Percentiles rank a stretch among this genome's conserved stretches.
These are phyloP conservation scores for Furcasterigmium furcatum DNA, from an alignment of 2,329 filamentous ascomycete genomes.

Conservation along the genomic window DNA sequence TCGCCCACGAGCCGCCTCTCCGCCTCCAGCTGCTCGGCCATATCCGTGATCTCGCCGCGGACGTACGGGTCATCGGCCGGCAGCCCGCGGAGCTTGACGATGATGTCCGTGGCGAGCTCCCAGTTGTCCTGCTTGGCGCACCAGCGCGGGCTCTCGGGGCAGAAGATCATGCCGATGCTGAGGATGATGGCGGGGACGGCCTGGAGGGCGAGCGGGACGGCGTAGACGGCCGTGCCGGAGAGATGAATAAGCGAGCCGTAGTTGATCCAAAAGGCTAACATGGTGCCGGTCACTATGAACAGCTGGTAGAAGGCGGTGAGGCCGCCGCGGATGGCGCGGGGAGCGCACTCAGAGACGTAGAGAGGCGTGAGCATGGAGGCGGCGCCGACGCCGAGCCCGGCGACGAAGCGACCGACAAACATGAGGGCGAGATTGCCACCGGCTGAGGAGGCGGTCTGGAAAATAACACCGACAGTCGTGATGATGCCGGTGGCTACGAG, in stretches of 20 bases:
- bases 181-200: constrained; percentile 55
- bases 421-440: constrained; percentile 56
- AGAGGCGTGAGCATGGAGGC: constrained; percentile 42
- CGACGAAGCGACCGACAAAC: constrained; percentile 60
- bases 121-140: constrained; percentile 65
- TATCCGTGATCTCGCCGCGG: constrained; percentile 33
- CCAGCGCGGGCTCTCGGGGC: constrained; percentile 62
- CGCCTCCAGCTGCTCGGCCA: constrained; percentile 57
- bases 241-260: constrained; percentile 48
- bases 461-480: constrained; percentile 57
- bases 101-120: constrained; percentile 56
- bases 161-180: constrained; percentile 57
- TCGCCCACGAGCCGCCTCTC: constrained; percentile 57
- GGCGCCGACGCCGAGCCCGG: constrained; percentile 45
- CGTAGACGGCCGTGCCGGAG: constrained; percentile 45
- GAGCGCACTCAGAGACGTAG: constrained; percentile 47
- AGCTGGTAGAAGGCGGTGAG: constrained; percentile 49
- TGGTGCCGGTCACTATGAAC: constrained; percentile 42
- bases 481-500: constrained; percentile 55
- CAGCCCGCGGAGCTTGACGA: constrained; percentile 47
- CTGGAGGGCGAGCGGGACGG: constrained; percentile 64
- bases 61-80: constrained; percentile 33
- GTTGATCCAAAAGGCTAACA: constrained; percentile 49
- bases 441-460: constrained; percentile 48
- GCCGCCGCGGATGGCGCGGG: constrained; percentile 47